Evolutionary conservation across 192 early-diverging fungal species (phyloP).

Genomic region (Dissophora ornata): DNA sequence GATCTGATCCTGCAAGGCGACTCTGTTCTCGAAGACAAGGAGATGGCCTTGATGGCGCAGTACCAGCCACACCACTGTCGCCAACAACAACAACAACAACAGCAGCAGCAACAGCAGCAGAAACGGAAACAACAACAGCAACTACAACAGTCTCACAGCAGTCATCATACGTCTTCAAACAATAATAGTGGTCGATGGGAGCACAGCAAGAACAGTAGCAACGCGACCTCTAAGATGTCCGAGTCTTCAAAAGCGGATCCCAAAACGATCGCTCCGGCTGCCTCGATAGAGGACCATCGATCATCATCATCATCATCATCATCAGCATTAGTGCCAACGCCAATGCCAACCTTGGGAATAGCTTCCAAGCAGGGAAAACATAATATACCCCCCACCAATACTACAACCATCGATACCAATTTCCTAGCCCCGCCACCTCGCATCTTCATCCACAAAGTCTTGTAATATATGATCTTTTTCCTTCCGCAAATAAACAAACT

Average conservation of each 20-base stretch:
- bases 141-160: not conserved
- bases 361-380: too few species aligned
- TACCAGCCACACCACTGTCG: constrained; percentile 38
- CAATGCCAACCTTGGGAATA: too few species aligned
- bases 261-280: too few species aligned
- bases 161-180: not conserved
- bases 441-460: constrained; percentile 37
- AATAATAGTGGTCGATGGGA: too few species aligned
- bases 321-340: too few species aligned
- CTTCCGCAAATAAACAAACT: too few species aligned
- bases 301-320: too few species aligned
- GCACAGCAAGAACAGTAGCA: too few species aligned
- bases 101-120: constrained; percentile 24
- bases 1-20: constrained; percentile 45
- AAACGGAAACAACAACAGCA: not conserved
- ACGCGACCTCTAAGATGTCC: too few species aligned
- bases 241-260: too few species aligned
- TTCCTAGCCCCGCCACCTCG: constrained; percentile 44
- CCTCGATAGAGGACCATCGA: too few species aligned
- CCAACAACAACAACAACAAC: constrained; percentile 27
- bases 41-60: constrained; percentile 45
- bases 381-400: not conserved
- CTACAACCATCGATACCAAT: constrained; percentile 24
- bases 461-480: constrained; percentile 20
- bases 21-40: constrained; percentile 37